A percentile compares a stretch with the other conserved stretches of the same genome.
These are phyloP conservation scores for Alternaria triticimaculans DNA, from an alignment of 2,329 filamentous ascomycete species.

Conservation along the genomic window DNA sequence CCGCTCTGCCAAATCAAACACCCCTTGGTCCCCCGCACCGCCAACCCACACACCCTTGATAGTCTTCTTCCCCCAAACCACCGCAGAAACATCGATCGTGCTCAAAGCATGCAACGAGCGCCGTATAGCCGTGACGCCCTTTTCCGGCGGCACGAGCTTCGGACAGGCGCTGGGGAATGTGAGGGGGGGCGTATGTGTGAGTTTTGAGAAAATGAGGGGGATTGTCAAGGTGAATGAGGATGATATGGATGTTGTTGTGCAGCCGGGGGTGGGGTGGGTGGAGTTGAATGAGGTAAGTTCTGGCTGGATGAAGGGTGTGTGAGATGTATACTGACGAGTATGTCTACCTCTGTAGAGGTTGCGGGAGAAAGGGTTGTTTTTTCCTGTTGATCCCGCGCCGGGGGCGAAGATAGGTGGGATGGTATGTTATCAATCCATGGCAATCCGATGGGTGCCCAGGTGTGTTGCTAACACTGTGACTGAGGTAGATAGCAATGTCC, in stretches of 20 bases:
- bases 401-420: constrained; percentile 90
- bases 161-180: constrained; percentile 83
- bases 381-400: constrained; percentile 90
- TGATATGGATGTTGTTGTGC: constrained; percentile 61
- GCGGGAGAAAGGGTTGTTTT: constrained; percentile 72
- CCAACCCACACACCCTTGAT: constrained; percentile 53
- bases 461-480: too few species aligned
- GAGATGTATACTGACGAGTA: too few species aligned
- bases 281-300: constrained; percentile 67
- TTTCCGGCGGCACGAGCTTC: constrained; percentile 84
- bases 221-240: constrained; percentile 82
- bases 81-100: constrained; percentile 78
- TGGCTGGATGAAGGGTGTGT: too few species aligned
- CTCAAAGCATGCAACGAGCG: constrained; percentile 84
- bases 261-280: constrained; percentile 81
- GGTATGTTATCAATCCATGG: constrained; percentile 53
- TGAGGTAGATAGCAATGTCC: constrained; percentile 56
- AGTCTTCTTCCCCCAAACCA: constrained; percentile 75
- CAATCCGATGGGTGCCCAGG: too few species aligned
- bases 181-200: constrained; percentile 81
- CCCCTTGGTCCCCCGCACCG: constrained; percentile 27
- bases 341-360: constrained; percentile 54
- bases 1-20: constrained; percentile 28
- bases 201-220: constrained; percentile 82
- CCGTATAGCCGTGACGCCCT: constrained; percentile 82